Evolutionary conservation across 2,329 filamentous ascomycete genomes (phyloP).

Genomic region (Aureobasidium sp.): DNA sequence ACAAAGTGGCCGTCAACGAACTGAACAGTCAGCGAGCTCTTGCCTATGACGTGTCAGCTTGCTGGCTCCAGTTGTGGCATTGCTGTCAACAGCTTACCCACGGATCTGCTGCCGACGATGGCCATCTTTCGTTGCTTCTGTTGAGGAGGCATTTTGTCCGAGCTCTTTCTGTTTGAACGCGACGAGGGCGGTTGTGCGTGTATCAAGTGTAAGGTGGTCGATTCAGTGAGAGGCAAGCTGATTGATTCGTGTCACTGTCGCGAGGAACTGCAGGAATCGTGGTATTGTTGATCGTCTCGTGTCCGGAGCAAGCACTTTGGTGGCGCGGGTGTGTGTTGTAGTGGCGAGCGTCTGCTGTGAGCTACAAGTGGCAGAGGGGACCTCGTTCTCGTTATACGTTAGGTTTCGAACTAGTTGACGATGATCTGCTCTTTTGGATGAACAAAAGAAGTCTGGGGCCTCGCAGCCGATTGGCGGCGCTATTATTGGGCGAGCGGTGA

Average conservation of each 20-base stretch:
- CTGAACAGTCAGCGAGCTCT: conserved; percentile 92
- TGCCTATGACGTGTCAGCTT: conserved; percentile 51
- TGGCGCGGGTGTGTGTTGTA: background rate
- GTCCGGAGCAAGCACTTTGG: background rate
- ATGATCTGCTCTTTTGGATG: conserved; percentile 7
- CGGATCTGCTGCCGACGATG: conserved; percentile 88
- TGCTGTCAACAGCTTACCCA: conserved; percentile 50
- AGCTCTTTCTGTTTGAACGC: background rate
- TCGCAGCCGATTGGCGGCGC: conserved; percentile 10
- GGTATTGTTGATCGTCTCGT: background rate
- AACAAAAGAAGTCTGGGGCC: conserved; percentile 5
- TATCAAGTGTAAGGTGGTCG: background rate
- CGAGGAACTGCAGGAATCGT: background rate
- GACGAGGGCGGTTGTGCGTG: background rate
- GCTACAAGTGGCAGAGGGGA: background rate
- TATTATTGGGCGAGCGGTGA: background rate
- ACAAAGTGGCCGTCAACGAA: conserved; percentile 98
- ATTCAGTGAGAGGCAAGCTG: background rate
- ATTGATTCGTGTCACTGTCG: background rate
- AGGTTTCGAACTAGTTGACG: background rate
- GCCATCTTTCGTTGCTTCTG: conserved; percentile 90
- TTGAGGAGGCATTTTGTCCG: conserved; percentile 47
- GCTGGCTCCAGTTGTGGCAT: background rate
- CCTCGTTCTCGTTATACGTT: conserved; percentile 1
- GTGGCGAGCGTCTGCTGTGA: background rate